Evolutionary conservation across 345 rosid species (phyloP).

Genomic region (Rhizophora mangle): DNA sequence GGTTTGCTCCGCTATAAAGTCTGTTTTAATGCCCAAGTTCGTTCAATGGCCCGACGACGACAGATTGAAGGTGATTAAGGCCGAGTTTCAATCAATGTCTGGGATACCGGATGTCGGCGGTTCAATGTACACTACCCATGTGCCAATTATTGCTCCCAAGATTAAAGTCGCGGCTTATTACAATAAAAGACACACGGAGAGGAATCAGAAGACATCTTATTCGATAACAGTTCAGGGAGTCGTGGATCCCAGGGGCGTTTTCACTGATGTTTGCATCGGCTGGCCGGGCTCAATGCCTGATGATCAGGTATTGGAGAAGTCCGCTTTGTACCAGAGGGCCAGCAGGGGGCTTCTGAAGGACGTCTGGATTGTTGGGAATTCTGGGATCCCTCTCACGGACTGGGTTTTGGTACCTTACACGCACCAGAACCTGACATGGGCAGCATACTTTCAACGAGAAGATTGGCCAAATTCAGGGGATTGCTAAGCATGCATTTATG

Average conservation of each 20-base stretch:
- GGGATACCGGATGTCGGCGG: slow-evolving; percentile 73
- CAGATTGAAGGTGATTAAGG: slow-evolving; percentile 34
- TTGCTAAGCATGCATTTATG: slow-evolving; percentile 59
- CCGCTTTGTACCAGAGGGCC: slow-evolving; percentile 65
- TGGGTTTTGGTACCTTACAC: slow-evolving; percentile 81
- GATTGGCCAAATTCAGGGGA: slow-evolving; percentile 56
- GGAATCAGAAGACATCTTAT: slow-evolving; percentile 74
- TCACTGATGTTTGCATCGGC: slow-evolving; percentile 74
- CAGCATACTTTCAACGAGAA: slow-evolving; percentile 81
- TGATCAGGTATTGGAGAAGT: slow-evolving; percentile 74
- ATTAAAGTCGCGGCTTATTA: slow-evolving; percentile 68
- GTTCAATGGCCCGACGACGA: slow-evolving; percentile 78
- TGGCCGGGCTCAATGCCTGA: slow-evolving; percentile 93
- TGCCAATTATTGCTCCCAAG: slow-evolving; percentile 78
- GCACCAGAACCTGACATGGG: slow-evolving; percentile 73
- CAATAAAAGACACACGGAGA: slow-evolving; percentile 70
- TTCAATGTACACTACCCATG: slow-evolving; percentile 78
- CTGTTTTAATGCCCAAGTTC: slow-evolving; percentile 70
- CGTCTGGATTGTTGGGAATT: slow-evolving; percentile 66
- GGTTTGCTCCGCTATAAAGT: slow-evolving; percentile 70
- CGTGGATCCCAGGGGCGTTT: slow-evolving; percentile 58
- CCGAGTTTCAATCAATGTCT: slow-evolving; percentile 44
- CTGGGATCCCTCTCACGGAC: slow-evolving; percentile 60
- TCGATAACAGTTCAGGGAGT: slow-evolving; percentile 77
- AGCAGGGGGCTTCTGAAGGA: slow-evolving; percentile 55